Conservation (phyloP, 2,329 filamentous ascomycete genomes). For the Colletotrichum endophyticum region DNA sequence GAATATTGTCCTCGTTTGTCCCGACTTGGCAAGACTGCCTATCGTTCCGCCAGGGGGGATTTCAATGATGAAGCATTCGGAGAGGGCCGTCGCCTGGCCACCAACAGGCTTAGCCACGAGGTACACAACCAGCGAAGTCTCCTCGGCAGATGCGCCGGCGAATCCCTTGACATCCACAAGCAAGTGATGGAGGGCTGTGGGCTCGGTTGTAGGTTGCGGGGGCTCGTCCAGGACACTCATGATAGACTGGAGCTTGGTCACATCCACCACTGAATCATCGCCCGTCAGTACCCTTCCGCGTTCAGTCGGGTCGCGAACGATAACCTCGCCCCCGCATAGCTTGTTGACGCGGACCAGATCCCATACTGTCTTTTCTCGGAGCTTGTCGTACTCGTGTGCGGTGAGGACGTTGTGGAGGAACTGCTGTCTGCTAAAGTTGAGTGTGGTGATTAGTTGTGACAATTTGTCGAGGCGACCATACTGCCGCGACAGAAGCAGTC, state of each 20-base stretch:
- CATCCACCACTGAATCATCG: slow-evolving; percentile 90
- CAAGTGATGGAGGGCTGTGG: slow-evolving; percentile 78
- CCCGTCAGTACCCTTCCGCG: slow-evolving; percentile 86
- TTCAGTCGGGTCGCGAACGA: slow-evolving; percentile 87
- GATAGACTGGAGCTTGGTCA: slow-evolving; percentile 89
- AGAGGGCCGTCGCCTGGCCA: slow-evolving; percentile 69
- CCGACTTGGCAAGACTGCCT: slow-evolving; percentile 65
- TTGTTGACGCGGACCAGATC: slow-evolving; percentile 94
- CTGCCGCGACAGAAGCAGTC: slow-evolving; percentile 81
- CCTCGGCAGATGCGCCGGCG: slow-evolving; percentile 75
- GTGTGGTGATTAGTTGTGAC: slow-evolving; percentile 77
- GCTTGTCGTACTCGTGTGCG: slow-evolving; percentile 75
- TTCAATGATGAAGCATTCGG: slow-evolving; percentile 83
- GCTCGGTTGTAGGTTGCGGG: slow-evolving; percentile 71
- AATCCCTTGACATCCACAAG: slow-evolving; percentile 86
- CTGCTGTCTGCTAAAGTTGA: slow-evolving; percentile 86
- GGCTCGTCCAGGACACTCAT: slow-evolving; percentile 92
- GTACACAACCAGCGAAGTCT: slow-evolving; percentile 77
- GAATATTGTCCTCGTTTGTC: slow-evolving; percentile 83
- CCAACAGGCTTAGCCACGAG: slow-evolving; percentile 75
- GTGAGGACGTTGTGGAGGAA: slow-evolving; percentile 95
- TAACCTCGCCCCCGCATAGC: slow-evolving; percentile 89
- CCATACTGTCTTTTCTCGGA: slow-evolving; percentile 94
- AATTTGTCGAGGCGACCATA: slow-evolving; percentile 84
- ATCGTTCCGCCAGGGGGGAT: slow-evolving; percentile 77